phyloP scores from a whole-genome alignment of 768 basidiomycete genomes.

The Agrocybe pediades region DNA sequence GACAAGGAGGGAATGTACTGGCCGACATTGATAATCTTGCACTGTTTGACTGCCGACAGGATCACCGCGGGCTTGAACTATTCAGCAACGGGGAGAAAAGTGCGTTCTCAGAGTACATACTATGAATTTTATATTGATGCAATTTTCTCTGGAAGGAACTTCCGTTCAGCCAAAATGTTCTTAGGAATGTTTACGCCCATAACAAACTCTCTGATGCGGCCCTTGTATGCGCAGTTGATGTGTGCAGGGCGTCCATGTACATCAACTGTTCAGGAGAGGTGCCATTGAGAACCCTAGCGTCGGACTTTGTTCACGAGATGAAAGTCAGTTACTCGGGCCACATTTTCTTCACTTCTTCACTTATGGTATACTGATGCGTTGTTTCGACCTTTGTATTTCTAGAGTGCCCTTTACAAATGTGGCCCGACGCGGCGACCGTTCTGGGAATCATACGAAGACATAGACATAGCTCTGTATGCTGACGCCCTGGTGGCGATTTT shows the following conservation, averaged over 20 bases:
- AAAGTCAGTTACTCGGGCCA: constrained; percentile 47
- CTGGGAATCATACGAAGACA: constrained; percentile 71
- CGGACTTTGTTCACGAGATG: constrained; percentile 79
- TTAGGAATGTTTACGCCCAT: constrained; percentile 54
- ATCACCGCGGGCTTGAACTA: constrained; percentile 58
- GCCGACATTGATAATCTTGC: constrained; percentile 78
- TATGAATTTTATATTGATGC: too few relatives aligned
- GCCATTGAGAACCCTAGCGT: constrained; percentile 64
- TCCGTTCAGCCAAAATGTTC: constrained; percentile 62
- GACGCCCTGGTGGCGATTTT: constrained; percentile 75
- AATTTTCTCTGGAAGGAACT: constrained; percentile 42
- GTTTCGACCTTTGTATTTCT: too few relatives aligned
- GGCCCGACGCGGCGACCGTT: constrained; percentile 56
- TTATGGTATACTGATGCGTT: too few relatives aligned
- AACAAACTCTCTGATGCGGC: constrained; percentile 69
- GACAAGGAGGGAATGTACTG: constrained; percentile 63
- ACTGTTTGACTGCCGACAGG: constrained; percentile 76
- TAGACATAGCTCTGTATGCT: constrained; percentile 75
- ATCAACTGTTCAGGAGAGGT: constrained; percentile 53
- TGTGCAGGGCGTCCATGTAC: constrained; percentile 72
- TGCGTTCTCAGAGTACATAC: too few relatives aligned
- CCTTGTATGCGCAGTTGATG: constrained; percentile 72
- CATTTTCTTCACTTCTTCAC: too few relatives aligned
- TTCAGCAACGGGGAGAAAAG: constrained; percentile 41
- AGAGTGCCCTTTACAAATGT: constrained; percentile 34